Base-by-base conservation (phyloP, 305 asterid genomes). In the Fraxinus albicans region DNA sequence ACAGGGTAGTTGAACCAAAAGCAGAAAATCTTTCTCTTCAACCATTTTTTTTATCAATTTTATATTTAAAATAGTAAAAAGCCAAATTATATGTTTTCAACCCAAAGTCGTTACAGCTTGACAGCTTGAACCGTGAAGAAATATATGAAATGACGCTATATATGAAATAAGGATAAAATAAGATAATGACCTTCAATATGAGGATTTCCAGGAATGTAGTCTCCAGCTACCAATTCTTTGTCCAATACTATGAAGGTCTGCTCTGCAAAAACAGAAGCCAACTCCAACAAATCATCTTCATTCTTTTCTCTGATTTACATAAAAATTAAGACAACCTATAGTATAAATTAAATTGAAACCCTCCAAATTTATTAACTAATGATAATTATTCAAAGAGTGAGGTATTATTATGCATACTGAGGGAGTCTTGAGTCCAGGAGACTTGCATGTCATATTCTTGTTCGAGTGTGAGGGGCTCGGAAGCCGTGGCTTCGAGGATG, bases 361-460 rank as follows among this genome's bases (percentile, higher is more conserved):
- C 65, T 36, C 63, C 12, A 0, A 42, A 47, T 73, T 23, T 31
- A 69, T 25, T 47, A 47, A 15, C 3, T 10, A 77, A 70, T n/a
- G 6, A 63, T 40, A 55, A 44, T 33, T 38, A 77, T 58, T 77
- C 75, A 81, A 55, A 60, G 77, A 80, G 72, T 38, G 33, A 58
- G 50, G 80, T 25, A 23, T 23, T 19, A 77, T 33, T 29, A 77
- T 33, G 29, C 86, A 83, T 88, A 95, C 98, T 94, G 29, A 88
- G 91, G 65, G 94, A 91, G 88, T 95, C 98, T 86, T 93, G 96
- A 76, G 86, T 84, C 99, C 99, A 94, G 12, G 98, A 90, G 63
- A 93, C 82, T 82, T 93, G 99, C 99, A 95, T 93, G 33, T 94
- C 90, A 63, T 93, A 95, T 84, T 95, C 99, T 79, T 94, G 91